Evolutionary conservation across 345 rosid genomes (phyloP).

Genomic region (Arabidopsis arenosa): DNA sequence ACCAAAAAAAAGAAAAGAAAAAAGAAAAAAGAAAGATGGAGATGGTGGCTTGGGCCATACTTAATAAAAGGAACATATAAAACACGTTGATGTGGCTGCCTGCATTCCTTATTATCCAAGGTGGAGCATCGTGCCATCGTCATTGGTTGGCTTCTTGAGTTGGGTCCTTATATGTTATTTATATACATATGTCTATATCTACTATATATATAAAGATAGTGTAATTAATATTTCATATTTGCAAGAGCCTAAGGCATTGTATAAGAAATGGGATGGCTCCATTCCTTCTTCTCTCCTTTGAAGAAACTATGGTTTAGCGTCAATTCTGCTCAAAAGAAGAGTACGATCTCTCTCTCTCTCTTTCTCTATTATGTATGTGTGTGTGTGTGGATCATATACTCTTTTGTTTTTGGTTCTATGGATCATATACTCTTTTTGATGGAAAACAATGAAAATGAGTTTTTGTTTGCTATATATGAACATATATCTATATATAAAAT

Average conservation of each 20-base stretch:
- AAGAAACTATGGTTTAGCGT: constrained; percentile 91
- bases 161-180: constrained; percentile 28
- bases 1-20: neutral
- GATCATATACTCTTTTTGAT: neutral
- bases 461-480: constrained; percentile 22
- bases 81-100: constrained; percentile 46
- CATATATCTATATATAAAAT: neutral
- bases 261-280: constrained; percentile 82
- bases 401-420: constrained; percentile 14
- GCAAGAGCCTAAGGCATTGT: constrained; percentile 52
- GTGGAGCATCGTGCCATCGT: constrained; percentile 28
- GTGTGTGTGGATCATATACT: constrained; percentile 1
- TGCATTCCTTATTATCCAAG: constrained; percentile 35
- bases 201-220: constrained; percentile 31
- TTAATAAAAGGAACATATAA: constrained; percentile 44
- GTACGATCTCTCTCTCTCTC: constrained; percentile 48
- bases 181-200: neutral
- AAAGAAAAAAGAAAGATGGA: constrained; percentile 23
- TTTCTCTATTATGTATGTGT: constrained; percentile 13
- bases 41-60: constrained; percentile 50
- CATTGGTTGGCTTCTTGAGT: constrained; percentile 32
- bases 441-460: constrained; percentile 2
- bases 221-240: constrained; percentile 33
- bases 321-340: constrained; percentile 72
- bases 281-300: constrained; percentile 87